Evolutionary conservation across 2,329 filamentous ascomycete species (phyloP).

Genomic region (Hansfordia pulvinata): DNA sequence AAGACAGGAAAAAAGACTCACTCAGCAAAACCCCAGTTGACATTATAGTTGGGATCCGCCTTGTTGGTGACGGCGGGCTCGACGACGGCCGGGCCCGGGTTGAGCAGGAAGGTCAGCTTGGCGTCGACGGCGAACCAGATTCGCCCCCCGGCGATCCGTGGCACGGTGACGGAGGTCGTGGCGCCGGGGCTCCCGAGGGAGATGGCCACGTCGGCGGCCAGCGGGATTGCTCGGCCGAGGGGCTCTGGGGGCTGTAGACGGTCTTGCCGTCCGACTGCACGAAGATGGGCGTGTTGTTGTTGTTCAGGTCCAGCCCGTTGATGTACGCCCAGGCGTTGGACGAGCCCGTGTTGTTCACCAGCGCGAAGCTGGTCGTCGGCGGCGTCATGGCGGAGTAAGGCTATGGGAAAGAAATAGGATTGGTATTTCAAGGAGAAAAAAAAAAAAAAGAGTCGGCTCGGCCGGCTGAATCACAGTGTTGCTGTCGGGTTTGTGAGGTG

Average conservation of each 20-base stretch:
- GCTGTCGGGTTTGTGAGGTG: no score
- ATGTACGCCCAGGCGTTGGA: conserved; percentile 54
- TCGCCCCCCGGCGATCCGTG: conserved; percentile 55
- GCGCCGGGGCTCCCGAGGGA: conserved; percentile 46
- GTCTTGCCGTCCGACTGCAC: conserved; percentile 53
- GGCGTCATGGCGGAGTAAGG: conserved; percentile 20
- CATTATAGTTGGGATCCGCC: conserved; percentile 45
- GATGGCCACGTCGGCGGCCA: conserved; percentile 48
- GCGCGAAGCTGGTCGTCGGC: conserved; percentile 41
- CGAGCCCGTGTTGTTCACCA: conserved; percentile 53
- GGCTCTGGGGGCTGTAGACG: conserved; percentile 47
- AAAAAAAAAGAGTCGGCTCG: not conserved
- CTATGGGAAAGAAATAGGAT: no score
- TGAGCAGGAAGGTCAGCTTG: conserved; percentile 54
- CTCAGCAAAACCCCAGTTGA: conserved; percentile 55
- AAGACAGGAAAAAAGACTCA: no score
- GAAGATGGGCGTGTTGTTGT: conserved; percentile 45
- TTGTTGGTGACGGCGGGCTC: conserved; percentile 61
- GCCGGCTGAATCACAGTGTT: not conserved
- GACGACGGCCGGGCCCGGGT: conserved; percentile 58
- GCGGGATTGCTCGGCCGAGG: conserved; percentile 38
- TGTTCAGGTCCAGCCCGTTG: conserved; percentile 50
- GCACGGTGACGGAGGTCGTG: conserved; percentile 48
- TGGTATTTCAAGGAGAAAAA: not conserved
- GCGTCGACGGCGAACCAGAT: conserved; percentile 56